Percentiles rank a stretch among this genome's conserved stretches.
Evolutionary conservation across 495 filamentous ascomycete genomes (phyloP).

Genomic region (Talaromyces nanjingensis): DNA sequence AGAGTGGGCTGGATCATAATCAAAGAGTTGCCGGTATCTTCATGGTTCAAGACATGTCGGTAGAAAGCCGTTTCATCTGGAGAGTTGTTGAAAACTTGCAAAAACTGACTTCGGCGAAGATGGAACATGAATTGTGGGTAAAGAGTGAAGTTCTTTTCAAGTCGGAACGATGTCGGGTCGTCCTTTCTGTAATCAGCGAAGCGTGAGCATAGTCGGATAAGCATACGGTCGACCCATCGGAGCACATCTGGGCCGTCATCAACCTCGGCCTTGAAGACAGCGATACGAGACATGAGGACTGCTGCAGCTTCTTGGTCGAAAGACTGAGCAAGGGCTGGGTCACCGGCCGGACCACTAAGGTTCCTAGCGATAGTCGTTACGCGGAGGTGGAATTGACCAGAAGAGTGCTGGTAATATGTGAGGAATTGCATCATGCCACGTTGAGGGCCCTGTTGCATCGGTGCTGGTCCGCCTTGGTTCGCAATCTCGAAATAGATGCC

Average conservation of each 20-base stretch:
- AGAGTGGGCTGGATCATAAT: conserved; percentile 99
- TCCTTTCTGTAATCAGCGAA: conserved; percentile 99
- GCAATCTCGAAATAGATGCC: conserved; percentile 98
- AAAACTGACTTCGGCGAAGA: conserved; percentile 89
- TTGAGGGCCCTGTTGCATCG: conserved; percentile 78
- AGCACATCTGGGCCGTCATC: conserved; percentile 99
- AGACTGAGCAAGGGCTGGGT: conserved; percentile 94
- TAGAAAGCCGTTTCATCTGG: conserved; percentile 99
- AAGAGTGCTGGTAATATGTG: conserved; percentile 97
- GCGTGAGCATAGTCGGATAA: conserved; percentile 91
- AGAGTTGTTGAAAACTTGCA: conserved; percentile 99
- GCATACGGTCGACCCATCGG: conserved; percentile 98
- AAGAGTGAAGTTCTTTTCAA: conserved; percentile 98
- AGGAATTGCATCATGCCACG: conserved; percentile 98
- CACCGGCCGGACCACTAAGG: conserved; percentile 88
- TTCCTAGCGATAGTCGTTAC: conserved; percentile 92
- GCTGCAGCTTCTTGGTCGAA: conserved; percentile 99
- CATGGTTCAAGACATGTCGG: conserved; percentile 91
- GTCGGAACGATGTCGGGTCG: conserved; percentile 91
- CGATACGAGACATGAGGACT: conserved; percentile 96
- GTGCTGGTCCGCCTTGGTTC: conserved; percentile 80
- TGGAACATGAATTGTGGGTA: conserved; percentile 99
- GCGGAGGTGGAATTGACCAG: conserved; percentile 89
- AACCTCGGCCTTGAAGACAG: conserved; percentile 97
- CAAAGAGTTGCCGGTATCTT: conserved; percentile 93